These are phyloP conservation scores for Pythium diclinum DNA, from an alignment of 352 stramenopile genomes.

Conservation along the genomic window DNA sequence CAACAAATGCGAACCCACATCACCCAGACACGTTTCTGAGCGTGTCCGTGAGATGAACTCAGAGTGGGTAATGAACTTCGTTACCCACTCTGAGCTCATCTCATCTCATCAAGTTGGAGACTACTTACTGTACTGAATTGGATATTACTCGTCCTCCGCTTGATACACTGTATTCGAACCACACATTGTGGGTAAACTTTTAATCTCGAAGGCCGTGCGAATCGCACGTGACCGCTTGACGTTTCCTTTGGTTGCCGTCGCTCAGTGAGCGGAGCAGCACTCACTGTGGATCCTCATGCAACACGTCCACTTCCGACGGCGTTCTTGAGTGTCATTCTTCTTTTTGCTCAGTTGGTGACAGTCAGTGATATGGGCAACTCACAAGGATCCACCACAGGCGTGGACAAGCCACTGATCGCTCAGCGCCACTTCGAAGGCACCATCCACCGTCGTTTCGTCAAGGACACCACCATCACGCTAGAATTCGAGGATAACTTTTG, in stretches of 20 bases:
- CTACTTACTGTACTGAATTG: no score
- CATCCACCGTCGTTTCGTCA: slow-evolving; percentile 1
- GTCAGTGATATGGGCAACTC: not conserved
- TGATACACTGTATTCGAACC: no score
- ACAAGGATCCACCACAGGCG: not conserved
- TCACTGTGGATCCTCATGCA: not conserved
- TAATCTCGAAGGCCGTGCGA: no score
- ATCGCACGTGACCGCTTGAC: no score
- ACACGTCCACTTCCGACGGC: no score
- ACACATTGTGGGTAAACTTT: no score
- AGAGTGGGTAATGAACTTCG: not conserved
- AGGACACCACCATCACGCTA: not conserved
- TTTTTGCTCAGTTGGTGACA: not conserved
- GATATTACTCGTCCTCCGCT: no score
- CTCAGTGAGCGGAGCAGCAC: no score
- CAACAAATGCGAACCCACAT: no score
- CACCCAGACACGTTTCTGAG: not conserved
- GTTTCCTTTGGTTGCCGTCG: no score
- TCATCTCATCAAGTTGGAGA: no score
- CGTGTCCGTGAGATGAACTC: not conserved
- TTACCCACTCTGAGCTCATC: not conserved
- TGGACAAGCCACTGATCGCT: not conserved
- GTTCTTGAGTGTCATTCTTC: not conserved
- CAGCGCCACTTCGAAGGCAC: not conserved
- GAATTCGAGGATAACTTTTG: not conserved